Conservation (phyloP, 306 rosid genomes). For the Pueraria montana region DNA sequence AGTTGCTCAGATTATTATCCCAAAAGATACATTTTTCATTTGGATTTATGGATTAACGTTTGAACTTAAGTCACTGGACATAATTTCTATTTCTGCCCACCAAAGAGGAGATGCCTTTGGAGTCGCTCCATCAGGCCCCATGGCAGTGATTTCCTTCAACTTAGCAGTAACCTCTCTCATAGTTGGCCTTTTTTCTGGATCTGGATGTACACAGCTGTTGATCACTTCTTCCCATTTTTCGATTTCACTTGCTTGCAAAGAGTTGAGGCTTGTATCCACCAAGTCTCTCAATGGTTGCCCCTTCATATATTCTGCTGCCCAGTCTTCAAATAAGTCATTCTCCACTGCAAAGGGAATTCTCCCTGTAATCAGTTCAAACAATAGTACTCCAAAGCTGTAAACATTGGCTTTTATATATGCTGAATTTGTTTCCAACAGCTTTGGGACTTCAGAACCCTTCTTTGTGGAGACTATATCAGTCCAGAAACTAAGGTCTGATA, state of each 20-base stretch:
- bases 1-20: slow-evolving; percentile 13
- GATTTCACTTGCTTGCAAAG: slow-evolving; percentile 62
- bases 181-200: slow-evolving; percentile 65
- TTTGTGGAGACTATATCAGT: slow-evolving; percentile 57
- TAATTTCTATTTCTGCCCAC: slow-evolving; percentile 97
- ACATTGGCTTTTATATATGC: slow-evolving; percentile 65
- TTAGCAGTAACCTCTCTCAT: slow-evolving; percentile 67
- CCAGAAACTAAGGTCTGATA: slow-evolving; percentile 84
- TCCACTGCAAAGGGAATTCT: slow-evolving; percentile 67
- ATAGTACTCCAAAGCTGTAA: slow-evolving; percentile 76
- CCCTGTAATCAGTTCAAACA: slow-evolving; percentile 87
- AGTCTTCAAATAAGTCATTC: slow-evolving; percentile 59
- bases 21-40: background rate
- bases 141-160: slow-evolving; percentile 73
- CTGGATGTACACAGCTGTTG: slow-evolving; percentile 63
- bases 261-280: slow-evolving; percentile 74
- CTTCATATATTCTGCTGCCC: slow-evolving; percentile 75
- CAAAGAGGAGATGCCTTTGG: slow-evolving; percentile 90
- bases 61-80: slow-evolving; percentile 67
- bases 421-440: slow-evolving; percentile 55
- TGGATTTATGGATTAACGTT: slow-evolving; percentile 37
- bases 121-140: slow-evolving; percentile 81
- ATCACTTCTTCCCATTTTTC: slow-evolving; percentile 65
- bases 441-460: slow-evolving; percentile 50
- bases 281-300: slow-evolving; percentile 65